Conservation (phyloP, 75 land plant genomes). For the Pinus albicaulis region DNA sequence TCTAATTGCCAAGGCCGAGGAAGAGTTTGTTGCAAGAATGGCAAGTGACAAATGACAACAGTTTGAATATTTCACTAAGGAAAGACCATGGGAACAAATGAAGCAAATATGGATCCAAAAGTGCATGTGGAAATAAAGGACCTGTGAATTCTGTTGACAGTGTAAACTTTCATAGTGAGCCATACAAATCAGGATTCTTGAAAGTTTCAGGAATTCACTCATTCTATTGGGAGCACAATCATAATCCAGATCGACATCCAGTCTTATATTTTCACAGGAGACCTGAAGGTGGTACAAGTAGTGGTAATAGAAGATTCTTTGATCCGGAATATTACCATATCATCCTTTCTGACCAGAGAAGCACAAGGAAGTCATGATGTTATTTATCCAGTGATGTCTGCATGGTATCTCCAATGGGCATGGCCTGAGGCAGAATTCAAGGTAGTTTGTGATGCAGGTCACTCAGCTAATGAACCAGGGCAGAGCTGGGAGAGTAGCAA, state of each 20-base stretch:
- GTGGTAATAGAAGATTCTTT: slow-evolving; percentile 77
- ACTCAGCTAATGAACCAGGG: slow-evolving; percentile 94
- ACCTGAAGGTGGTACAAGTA: slow-evolving; percentile 88
- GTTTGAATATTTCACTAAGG: background rate
- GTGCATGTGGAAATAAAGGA: background rate
- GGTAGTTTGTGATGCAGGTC: slow-evolving; percentile 91
- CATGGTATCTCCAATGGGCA: no score
- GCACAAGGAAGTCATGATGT: no score
- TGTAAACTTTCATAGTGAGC: slow-evolving; percentile 30
- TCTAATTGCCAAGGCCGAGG: no score
- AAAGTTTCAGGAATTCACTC: slow-evolving; percentile 87
- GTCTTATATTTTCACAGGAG: slow-evolving; percentile 95
- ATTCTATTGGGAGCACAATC: slow-evolving; percentile 90
- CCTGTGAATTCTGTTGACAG: background rate
- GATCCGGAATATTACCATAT: slow-evolving; percentile 87
- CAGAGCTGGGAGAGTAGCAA: slow-evolving; percentile 79
- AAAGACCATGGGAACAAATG: background rate
- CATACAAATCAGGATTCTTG: slow-evolving; percentile 67
- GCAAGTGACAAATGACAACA: no score
- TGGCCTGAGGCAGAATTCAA: slow-evolving; percentile 6
- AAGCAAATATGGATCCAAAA: background rate
- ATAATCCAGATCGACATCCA: slow-evolving; percentile 85
- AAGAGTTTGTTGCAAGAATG: no score
- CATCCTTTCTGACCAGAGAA: slow-evolving; percentile 78
- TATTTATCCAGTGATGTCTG: no score